Evolutionary conservation across 768 basidiomycete genomes (phyloP).

Genomic region (Saitozyma sp.): DNA sequence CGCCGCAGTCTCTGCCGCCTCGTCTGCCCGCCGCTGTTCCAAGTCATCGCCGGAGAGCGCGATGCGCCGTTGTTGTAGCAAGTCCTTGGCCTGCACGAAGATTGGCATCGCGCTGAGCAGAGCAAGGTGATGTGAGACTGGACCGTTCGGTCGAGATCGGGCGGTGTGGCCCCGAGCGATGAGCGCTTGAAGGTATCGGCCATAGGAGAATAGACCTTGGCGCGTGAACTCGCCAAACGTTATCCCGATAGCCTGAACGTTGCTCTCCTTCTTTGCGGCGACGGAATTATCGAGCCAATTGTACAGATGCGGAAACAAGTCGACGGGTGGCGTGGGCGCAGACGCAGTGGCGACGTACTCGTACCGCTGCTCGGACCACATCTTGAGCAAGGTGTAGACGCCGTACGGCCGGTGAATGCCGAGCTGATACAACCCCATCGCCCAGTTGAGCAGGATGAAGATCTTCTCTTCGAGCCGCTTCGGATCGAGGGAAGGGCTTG

Average conservation of each 20-base stretch:
- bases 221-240: slow-evolving; percentile 46
- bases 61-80: slow-evolving; percentile 36
- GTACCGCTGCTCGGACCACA: slow-evolving; percentile 37
- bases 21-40: slow-evolving; percentile 12
- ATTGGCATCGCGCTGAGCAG: slow-evolving; percentile 39
- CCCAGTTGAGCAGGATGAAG: slow-evolving; percentile 42
- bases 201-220: slow-evolving; percentile 43
- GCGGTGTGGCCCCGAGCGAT: slow-evolving; percentile 42
- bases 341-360: slow-evolving; percentile 9
- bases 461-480: slow-evolving; percentile 37
- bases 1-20: slow-evolving; percentile 24
- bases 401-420: slow-evolving; percentile 46
- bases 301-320: slow-evolving; percentile 39
- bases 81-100: slow-evolving; percentile 40
- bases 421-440: slow-evolving; percentile 42
- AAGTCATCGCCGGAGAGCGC: slow-evolving; percentile 39
- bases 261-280: slow-evolving; percentile 31
- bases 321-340: slow-evolving; percentile 8
- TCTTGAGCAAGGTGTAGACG: slow-evolving; percentile 36
- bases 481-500: slow-evolving; percentile 20
- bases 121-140: slow-evolving; percentile 34
- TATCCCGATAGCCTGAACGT: slow-evolving; percentile 41
- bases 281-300: slow-evolving; percentile 44
- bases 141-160: slow-evolving; percentile 9
- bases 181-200: slow-evolving; percentile 41